Conservation (phyloP, 2,329 filamentous ascomycete genomes). For the Epichloe gansuensis region DNA sequence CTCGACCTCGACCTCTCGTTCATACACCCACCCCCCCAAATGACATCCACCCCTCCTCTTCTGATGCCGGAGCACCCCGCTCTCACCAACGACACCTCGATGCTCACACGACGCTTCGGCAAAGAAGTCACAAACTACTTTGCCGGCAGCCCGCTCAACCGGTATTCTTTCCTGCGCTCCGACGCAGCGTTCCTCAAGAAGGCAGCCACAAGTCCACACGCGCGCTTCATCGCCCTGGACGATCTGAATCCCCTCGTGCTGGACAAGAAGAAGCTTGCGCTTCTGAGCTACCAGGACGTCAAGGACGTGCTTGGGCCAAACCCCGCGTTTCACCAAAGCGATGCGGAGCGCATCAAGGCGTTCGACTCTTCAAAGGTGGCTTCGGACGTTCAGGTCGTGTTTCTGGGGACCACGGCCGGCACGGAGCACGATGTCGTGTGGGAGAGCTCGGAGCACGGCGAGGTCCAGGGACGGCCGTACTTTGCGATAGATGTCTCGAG, state of each 20-base stretch:
- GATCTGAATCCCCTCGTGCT: constrained; percentile 60
- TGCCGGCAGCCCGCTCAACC: constrained; percentile 63
- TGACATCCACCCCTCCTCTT: constrained; percentile 16
- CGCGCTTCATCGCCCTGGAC: constrained; percentile 68
- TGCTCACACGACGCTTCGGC: constrained; percentile 67
- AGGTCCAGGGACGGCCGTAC: constrained; percentile 68
- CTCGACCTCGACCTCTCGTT: not conserved
- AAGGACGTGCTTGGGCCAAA: constrained; percentile 55
- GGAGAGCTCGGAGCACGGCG: constrained; percentile 34
- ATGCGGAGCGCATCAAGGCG: constrained; percentile 57
- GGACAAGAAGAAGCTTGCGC: constrained; percentile 46
- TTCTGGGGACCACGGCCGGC: constrained; percentile 67
- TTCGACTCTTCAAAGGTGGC: constrained; percentile 66
- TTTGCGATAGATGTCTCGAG: constrained; percentile 87
- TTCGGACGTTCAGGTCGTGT: constrained; percentile 56
- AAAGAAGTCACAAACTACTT: constrained; percentile 77
- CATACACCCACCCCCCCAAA: constrained; percentile 8
- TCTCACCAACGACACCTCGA: constrained; percentile 40
- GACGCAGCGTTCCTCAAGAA: constrained; percentile 57
- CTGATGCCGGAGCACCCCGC: constrained; percentile 31
- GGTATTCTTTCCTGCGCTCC: constrained; percentile 62
- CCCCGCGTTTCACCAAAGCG: constrained; percentile 51
- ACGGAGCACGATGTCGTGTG: constrained; percentile 15
- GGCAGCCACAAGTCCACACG: constrained; percentile 51
- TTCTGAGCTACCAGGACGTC: constrained; percentile 56